Evolutionary conservation across 192 early-diverging fungal genomes (phyloP).

Genomic region (Mortierella alpina): DNA sequence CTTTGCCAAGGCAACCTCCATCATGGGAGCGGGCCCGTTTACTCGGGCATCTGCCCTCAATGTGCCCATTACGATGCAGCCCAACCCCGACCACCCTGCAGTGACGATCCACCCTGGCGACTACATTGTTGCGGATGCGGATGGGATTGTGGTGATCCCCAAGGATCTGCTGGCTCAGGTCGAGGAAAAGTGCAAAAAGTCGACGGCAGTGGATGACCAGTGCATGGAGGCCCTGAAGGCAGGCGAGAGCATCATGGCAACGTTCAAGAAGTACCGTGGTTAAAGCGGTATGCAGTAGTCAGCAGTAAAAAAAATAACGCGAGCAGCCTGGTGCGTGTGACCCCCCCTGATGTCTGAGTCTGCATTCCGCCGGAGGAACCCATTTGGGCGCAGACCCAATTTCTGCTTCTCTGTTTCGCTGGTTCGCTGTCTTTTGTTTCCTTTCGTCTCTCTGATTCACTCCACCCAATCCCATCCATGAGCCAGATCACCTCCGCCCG

Average conservation of each 20-base stretch:
- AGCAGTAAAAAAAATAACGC: neutral
- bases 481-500: constrained; percentile 19
- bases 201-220: constrained; percentile 59
- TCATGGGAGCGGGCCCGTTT: constrained; percentile 59
- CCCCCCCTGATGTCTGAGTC: too few relatives aligned
- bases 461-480: constrained; percentile 1
- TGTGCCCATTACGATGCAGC: constrained; percentile 58
- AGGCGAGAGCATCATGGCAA: constrained; percentile 58
- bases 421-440: neutral
- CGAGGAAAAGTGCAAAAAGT: constrained; percentile 57
- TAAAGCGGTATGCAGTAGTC: neutral
- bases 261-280: constrained; percentile 64
- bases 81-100: constrained; percentile 51
- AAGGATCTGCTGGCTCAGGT: constrained; percentile 55
- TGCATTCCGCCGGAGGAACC: too few relatives aligned
- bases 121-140: constrained; percentile 65
- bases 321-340: neutral
- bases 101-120: constrained; percentile 63
- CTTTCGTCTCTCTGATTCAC: neutral
- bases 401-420: neutral
- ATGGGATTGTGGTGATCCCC: constrained; percentile 68
- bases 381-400: too few relatives aligned
- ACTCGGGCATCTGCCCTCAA: constrained; percentile 59
- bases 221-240: constrained; percentile 61
- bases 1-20: constrained; percentile 63